Evolutionary conservation across 768 basidiomycete species (phyloP).

Genomic region (Phlebiopsis flavidoalba): DNA sequence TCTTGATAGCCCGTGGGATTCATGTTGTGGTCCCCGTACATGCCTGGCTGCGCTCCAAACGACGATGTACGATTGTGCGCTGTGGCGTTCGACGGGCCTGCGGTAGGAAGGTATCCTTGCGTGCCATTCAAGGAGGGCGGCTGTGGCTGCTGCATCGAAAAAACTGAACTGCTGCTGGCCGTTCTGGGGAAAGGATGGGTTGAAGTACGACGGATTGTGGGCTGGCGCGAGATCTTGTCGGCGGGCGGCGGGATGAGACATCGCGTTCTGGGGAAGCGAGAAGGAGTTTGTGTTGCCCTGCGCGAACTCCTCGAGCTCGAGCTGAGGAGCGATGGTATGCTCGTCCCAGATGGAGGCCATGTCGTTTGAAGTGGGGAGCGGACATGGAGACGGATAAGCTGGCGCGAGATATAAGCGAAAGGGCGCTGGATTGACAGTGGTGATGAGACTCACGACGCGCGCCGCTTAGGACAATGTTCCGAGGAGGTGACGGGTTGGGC

Average conservation of each 20-base stretch:
- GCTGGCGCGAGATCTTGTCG: not conserved
- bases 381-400: constrained; percentile 11
- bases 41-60: not conserved
- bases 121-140: not conserved
- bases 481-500: not conserved
- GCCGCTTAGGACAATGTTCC: not conserved
- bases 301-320: constrained; percentile 12
- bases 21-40: not conserved
- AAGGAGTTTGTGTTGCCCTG: not conserved
- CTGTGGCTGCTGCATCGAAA: not conserved
- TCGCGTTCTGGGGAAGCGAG: not conserved
- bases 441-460: not conserved
- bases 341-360: constrained; percentile 12
- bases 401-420: not conserved
- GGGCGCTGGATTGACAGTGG: not conserved
- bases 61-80: not conserved
- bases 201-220: constrained; percentile 6
- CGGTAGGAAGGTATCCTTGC: not conserved
- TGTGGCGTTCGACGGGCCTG: not conserved
- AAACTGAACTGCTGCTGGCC: not conserved
- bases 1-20: not conserved
- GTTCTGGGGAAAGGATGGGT: not conserved
- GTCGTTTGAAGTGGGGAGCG: constrained; percentile 10
- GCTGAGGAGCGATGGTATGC: constrained; percentile 10
- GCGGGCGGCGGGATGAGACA: not conserved